Evolutionary conservation across 352 stramenopile species (phyloP).

Genomic region (Globisporangium spiculum): DNA sequence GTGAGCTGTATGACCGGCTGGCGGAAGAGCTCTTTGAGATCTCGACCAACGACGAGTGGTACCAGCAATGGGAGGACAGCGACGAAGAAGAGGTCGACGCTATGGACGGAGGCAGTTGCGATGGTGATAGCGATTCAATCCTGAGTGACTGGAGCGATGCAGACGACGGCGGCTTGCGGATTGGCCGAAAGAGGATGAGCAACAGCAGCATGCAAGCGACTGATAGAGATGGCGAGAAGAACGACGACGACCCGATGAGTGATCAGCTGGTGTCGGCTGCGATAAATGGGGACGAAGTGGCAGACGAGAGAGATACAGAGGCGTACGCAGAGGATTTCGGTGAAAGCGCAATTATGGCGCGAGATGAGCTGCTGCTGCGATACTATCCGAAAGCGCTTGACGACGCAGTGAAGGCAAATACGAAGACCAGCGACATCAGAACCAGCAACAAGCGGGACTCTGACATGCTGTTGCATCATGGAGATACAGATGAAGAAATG

Average conservation of each 20-base stretch:
- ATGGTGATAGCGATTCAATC: conserved; percentile 10
- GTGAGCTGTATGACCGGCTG: conserved; percentile 33
- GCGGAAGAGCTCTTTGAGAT: conserved; percentile 60
- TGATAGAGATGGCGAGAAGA: not conserved
- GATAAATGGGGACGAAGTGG: not conserved
- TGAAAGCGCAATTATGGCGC: conserved; percentile 7
- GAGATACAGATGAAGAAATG: conserved; percentile 9
- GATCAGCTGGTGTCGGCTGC: not conserved
- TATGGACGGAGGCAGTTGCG: conserved; percentile 4
- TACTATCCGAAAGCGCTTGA: conserved; percentile 32
- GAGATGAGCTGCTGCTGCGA: conserved; percentile 37
- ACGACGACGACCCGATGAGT: conserved; percentile 7
- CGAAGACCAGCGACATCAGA: not conserved
- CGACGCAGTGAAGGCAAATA: not conserved
- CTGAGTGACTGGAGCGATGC: not conserved
- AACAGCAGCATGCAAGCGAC: not conserved
- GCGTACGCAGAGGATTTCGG: not conserved
- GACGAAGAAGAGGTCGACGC: conserved; percentile 22
- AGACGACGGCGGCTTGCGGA: not conserved
- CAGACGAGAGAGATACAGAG: not conserved
- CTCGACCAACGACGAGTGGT: conserved; percentile 67
- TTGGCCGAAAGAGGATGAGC: not conserved
- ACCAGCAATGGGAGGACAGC: conserved; percentile 50
- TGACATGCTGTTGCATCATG: conserved; percentile 2
- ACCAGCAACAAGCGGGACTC: conserved; percentile 4